These are phyloP conservation scores for Sphagnum tenellum DNA, from an alignment of 225 moss, liverwort and hornwort species.

Conservation along the genomic window DNA sequence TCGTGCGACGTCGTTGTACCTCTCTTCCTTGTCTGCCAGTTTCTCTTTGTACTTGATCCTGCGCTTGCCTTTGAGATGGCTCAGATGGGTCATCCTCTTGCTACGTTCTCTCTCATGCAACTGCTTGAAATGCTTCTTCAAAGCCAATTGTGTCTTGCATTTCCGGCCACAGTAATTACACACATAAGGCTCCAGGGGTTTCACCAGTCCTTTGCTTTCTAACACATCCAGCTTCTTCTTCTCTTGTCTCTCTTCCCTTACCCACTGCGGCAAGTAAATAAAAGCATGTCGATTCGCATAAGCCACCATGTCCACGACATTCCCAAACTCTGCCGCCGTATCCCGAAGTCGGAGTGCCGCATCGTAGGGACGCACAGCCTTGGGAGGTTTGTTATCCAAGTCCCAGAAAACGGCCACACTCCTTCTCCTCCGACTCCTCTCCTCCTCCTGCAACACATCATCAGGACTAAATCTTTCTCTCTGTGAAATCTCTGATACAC, in stretches of 20 bases:
- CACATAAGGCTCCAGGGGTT: slow-evolving; percentile 52
- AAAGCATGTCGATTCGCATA: slow-evolving; percentile 86
- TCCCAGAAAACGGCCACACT: slow-evolving; percentile 91
- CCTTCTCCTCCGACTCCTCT: slow-evolving; percentile 4
- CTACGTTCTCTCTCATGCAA: slow-evolving; percentile 85
- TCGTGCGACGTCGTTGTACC: slow-evolving; percentile 56
- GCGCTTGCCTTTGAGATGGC: slow-evolving; percentile 59
- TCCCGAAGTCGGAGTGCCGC: slow-evolving; percentile 62
- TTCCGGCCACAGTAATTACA: slow-evolving; percentile 72
- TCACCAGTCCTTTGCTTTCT: slow-evolving; percentile 50
- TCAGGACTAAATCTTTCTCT: too few relatives aligned
- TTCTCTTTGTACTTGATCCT: slow-evolving; percentile 52
- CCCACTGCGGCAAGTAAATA: slow-evolving; percentile 62
- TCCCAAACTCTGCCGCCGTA: slow-evolving; percentile 64
- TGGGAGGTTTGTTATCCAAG: slow-evolving; percentile 88
- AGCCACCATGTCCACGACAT: slow-evolving; percentile 86
- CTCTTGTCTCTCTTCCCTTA: slow-evolving; percentile 82
- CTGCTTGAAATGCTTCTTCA: slow-evolving; percentile 93
- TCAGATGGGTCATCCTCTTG: slow-evolving; percentile 51
- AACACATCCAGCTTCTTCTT: slow-evolving; percentile 49
- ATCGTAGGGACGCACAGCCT: slow-evolving; percentile 55
- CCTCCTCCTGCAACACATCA: too few relatives aligned
- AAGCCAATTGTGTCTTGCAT: slow-evolving; percentile 47
- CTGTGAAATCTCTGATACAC: too few relatives aligned
- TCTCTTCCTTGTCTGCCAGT: slow-evolving; percentile 47